Base-by-base conservation (phyloP, 139 green algal genomes). In the Pseudopediastrum boryanum region DNA sequence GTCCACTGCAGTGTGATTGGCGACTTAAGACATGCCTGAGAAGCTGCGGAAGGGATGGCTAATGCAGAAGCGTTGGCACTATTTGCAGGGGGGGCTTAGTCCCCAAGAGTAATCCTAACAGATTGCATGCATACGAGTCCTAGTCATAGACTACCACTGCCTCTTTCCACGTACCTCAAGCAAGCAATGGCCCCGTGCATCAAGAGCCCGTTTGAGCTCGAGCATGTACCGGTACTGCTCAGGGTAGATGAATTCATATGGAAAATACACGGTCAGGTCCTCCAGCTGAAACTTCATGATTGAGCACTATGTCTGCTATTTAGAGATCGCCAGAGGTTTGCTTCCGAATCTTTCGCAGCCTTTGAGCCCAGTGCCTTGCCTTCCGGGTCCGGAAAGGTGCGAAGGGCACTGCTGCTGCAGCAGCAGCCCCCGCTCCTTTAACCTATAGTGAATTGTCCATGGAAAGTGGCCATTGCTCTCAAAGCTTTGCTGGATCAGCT, bases 141-240 rank as follows among this genome's bases (percentile, higher is more conserved):
- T 58, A 58, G 19, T 58, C 48, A n/a, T n/a, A n/a, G n/a, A n/a
- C n/a, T n/a, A n/a, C n/a, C n/a, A n/a, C n/a, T n/a, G 35, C 16
- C 44, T 9, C 3, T 3, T 6, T 25, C 12, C 50, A 39, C 64
- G 7, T 71, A 97, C 93, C 92, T 99, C 97, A 41, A 99, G 81
- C n/a, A 98, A 80, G 73, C 92, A 96, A 85, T 99, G 96, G 2
- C 96, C 96, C 35, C 93, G 95, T 21, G 96, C 97, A 67, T 99
- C 97, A 62, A 99, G 86, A 9, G 93, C 81, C 61, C 94, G 89
- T 82, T 99, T 99, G 12, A 99, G 89, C 90, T 99, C 96, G 39
- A 95, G 82, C 97, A 99, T 99, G 87, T 99, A 99, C 13, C 80
- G 42, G 35, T 97, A 98, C 88, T 98, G 95, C 81, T 98, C 95